Conservation (phyloP, 768 basidiomycete genomes). For the Multifurca ochricompacta region DNA sequence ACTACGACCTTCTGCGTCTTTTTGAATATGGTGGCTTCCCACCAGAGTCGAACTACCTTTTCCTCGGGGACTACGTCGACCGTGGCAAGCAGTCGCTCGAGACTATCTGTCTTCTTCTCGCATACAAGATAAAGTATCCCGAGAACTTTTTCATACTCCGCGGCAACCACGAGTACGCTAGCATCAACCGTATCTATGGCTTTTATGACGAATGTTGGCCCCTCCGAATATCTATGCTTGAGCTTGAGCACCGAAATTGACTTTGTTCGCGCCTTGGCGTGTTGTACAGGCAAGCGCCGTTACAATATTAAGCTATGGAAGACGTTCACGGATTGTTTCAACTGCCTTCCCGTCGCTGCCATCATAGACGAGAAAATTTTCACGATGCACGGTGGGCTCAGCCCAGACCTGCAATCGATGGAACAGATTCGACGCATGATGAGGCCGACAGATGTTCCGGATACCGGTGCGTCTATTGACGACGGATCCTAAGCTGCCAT, state of each 20-base stretch:
- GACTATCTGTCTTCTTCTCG: conserved; percentile 94
- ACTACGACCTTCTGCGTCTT: conserved; percentile 94
- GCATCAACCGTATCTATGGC: conserved; percentile 98
- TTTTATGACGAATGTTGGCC: conserved; percentile 98
- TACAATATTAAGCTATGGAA: conserved; percentile 99
- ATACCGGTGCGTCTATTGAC: conserved; percentile 63
- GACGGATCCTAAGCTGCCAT: no score
- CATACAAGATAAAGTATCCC: conserved; percentile 99
- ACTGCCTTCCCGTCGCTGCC: conserved; percentile 96
- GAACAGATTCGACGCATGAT: conserved; percentile 98
- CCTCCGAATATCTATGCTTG: no score
- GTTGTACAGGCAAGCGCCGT: conserved; percentile 84
- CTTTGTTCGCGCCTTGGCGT: background rate
- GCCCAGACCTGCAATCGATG: conserved; percentile 97
- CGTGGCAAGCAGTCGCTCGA: conserved; percentile 97
- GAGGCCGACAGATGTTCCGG: conserved; percentile 97
- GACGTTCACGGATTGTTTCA: conserved; percentile 99
- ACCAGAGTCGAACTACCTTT: conserved; percentile 99
- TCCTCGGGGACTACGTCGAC: conserved; percentile 99
- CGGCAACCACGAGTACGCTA: conserved; percentile 98
- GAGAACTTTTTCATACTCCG: conserved; percentile 99
- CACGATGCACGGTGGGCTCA: conserved; percentile 97
- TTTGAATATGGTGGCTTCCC: conserved; percentile 99
- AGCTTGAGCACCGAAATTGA: no score
- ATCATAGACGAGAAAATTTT: conserved; percentile 99